Evolutionary conservation across 2,329 filamentous ascomycete species (phyloP), one percentile per base, ranked within the genome.

Genomic region (Clonostachys byssicola): DNA sequence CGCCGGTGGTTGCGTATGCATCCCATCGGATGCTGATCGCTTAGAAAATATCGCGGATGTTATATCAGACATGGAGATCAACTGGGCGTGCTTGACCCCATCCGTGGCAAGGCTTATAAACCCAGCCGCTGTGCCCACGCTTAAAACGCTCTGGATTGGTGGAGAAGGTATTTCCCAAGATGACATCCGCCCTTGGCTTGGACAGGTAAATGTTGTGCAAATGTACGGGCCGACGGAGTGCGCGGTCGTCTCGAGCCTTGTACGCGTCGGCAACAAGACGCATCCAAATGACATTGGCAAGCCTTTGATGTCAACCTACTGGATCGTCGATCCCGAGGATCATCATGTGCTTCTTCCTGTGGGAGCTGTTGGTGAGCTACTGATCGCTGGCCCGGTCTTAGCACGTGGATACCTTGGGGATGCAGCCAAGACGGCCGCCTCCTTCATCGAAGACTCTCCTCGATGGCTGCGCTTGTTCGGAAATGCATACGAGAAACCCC

Each of bases 371-470:
- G 77, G 77, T 6, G 77, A 80, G 56, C 62, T 80, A n/a, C 60
- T 78, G 4, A 64, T 82, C 13, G 77, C 77, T 50, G 79, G 79
- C 0, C 80, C 80, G 2, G 73, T 80, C n/a, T 77, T 86, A 3
- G 81, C 80, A 10, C 67, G 77, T 35, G 81, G 81, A 23, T 86
- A 87, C 49, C 63, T 85, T 17, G 76, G 76, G 44, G 77, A 84
- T 47, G 67, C 70, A 0, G 70, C 71, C 38, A 83, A 81, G 61
- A 86, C 83, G 0, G 70, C 69, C 4, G 71, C 72, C 20, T 73
- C 72, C 1, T 87, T 86, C 50, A 75, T 86, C 42, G 63, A 70
- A 9, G 68, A 80, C 46, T 20, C 18, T 20, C 80, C 78, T 1
- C 59, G 59, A 1, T 85, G 80, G 76, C 65, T 78, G 1, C 65